A percentile compares a stretch with the other conserved stretches of the same genome.
These are phyloP conservation scores for Metschnikowia matae DNA, from an alignment of 805 yeast species.

Conservation along the genomic window DNA sequence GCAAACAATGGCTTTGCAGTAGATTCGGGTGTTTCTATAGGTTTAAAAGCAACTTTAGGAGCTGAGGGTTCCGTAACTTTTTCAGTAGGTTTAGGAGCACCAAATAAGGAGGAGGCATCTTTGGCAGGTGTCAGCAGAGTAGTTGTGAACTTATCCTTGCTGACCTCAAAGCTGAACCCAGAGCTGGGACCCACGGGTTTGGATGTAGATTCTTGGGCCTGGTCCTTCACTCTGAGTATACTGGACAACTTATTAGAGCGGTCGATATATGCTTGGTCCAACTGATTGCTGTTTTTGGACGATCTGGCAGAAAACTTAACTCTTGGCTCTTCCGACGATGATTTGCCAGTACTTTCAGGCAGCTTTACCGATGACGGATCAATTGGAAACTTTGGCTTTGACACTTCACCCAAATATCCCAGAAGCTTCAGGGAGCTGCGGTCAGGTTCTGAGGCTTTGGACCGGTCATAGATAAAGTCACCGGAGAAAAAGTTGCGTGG, in stretches of 20 bases:
- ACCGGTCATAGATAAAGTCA: constrained; percentile 33
- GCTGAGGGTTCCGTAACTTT: not conserved
- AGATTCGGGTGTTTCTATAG: not conserved
- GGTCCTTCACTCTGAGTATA: constrained; percentile 30
- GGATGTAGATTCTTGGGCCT: constrained; percentile 1
- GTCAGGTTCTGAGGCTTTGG: constrained; percentile 12
- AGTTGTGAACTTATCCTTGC: constrained; percentile 24
- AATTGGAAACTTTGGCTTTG: constrained; percentile 28
- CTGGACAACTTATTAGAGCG: constrained; percentile 25
- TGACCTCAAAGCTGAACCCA: constrained; percentile 35
- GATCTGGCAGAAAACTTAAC: not conserved
- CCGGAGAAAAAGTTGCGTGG: constrained; percentile 30
- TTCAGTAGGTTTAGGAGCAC: constrained; percentile 6
- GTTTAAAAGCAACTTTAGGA: constrained; percentile 5
- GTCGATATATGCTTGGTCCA: constrained; percentile 27
- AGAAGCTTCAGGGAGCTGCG: constrained; percentile 15
- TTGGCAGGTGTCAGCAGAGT: constrained; percentile 13
- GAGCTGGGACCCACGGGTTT: constrained; percentile 27
- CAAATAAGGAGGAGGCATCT: not conserved
- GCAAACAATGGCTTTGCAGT: constrained; percentile 2
- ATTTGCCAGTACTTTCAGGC: not conserved
- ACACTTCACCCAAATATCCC: constrained; percentile 34
- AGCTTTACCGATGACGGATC: not conserved
- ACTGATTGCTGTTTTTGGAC: constrained; percentile 11
- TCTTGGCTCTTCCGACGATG: not conserved